Conservation (phyloP, 441 rosid genomes). For the Cnidoscolus chayamansa region DNA sequence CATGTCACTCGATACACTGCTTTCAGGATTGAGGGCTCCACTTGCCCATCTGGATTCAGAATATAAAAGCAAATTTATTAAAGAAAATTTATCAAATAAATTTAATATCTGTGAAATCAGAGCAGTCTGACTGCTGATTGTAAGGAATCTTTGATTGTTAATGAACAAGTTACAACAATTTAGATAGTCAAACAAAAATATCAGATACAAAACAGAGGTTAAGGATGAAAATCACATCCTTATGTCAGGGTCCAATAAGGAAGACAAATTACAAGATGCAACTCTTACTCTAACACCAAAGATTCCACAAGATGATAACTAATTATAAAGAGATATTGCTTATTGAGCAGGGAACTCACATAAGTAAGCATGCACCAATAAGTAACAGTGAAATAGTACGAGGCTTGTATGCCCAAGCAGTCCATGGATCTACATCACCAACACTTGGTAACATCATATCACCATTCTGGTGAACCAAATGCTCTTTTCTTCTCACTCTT, state of each 20-base stretch:
- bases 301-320: neutral
- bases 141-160: neutral
- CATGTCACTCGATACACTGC: constrained; percentile 53
- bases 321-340: neutral
- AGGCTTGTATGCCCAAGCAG: constrained; percentile 99
- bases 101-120: neutral
- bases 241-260: neutral
- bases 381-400: constrained; percentile 88
- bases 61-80: neutral
- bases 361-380: constrained; percentile 90
- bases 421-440: constrained; percentile 94
- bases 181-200: neutral
- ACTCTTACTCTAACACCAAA: neutral
- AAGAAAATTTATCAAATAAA: neutral
- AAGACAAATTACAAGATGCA: no score
- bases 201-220: neutral
- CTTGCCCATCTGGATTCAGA: constrained; percentile 79
- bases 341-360: constrained; percentile 50
- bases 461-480: constrained; percentile 54
- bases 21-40: constrained; percentile 91
- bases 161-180: neutral
- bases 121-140: neutral
- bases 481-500: constrained; percentile 49
- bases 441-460: constrained; percentile 27
- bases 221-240: neutral